phyloP scores from a whole-genome alignment of 2,329 filamentous ascomycete genomes.

The Alternaria incomplexa region DNA sequence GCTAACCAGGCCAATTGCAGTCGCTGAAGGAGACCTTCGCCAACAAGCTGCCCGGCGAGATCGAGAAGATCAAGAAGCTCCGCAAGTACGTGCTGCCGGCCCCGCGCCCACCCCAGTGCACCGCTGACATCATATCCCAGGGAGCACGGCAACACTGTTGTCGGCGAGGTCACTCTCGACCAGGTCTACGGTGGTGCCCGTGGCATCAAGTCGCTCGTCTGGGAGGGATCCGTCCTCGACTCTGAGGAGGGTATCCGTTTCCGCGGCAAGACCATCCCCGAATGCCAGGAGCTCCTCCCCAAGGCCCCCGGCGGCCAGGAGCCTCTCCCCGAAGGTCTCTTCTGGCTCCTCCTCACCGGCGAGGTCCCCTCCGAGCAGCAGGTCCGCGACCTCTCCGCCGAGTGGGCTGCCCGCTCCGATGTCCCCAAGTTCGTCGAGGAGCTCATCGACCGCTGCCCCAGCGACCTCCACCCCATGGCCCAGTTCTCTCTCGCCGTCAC shows the following conservation, averaged over 20 bases:
- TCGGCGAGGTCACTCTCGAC: conserved; percentile 98
- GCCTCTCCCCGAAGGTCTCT: conserved; percentile 98
- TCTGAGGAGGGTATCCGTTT: conserved; percentile 99
- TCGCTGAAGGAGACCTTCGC: conserved; percentile 98
- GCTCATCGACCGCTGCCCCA: conserved; percentile 99
- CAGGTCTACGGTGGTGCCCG: conserved; percentile 99
- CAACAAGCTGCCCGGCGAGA: conserved; percentile 91
- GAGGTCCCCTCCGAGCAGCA: conserved; percentile 98
- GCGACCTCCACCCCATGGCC: conserved; percentile 98
- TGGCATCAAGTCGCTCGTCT: conserved; percentile 98
- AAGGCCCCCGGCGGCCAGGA: conserved; percentile 96
- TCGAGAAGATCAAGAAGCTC: conserved; percentile 99
- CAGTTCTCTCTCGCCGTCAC: conserved; percentile 98
- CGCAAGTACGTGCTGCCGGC: conserved; percentile 70
- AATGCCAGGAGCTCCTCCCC: conserved; percentile 96
- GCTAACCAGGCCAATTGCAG: conserved; percentile 58
- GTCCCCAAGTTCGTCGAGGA: conserved; percentile 98
- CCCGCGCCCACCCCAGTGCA: conserved; percentile 15
- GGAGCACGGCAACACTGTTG: conserved; percentile 91
- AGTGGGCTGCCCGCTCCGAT: conserved; percentile 97
- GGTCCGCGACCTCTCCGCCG: conserved; percentile 95
- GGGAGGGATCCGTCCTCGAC: conserved; percentile 95
- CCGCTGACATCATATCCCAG: conserved; percentile 57
- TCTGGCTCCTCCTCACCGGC: conserved; percentile 98
- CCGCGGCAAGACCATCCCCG: conserved; percentile 98